Base-by-base conservation (phyloP, 768 basidiomycete species). In the Pleurotus giganteus region DNA sequence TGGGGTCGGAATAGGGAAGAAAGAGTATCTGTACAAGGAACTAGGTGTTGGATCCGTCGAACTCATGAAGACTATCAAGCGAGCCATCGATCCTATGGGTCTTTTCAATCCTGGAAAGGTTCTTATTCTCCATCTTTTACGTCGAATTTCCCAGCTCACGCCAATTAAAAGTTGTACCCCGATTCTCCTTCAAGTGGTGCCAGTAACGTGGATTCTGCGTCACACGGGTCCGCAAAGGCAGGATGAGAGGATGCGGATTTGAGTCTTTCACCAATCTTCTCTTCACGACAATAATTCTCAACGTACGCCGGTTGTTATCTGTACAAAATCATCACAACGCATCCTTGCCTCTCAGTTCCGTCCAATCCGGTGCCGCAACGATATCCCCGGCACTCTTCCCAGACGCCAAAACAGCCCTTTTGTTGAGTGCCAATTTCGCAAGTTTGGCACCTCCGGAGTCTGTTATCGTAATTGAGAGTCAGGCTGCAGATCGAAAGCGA, bases 91-190 rank as follows among this genome's bases (percentile, higher is more conserved):
- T 64, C 92, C 92, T 0, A 66, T 84, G 23, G 81, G 83, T 28
- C 66, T 95, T 39, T 84, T 94, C 59, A 94, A 94, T 65, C 92
- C 92, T 4, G 91, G 89, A 54, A 94, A 94, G 81, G 87, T 84
- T 41, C 39, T 7, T 41, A 6, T n/a, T 12, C 6, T 12, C n/a
- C n/a, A n/a, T 41, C 39, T 6, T 41, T 19, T n/a, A n/a, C n/a
- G n/a, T n/a, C n/a, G n/a, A n/a, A n/a, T n/a, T n/a, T n/a, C n/a
- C n/a, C n/a, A n/a, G n/a, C n/a, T n/a, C n/a, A n/a, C n/a, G n/a
- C n/a, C n/a, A n/a, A n/a, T n/a, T n/a, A n/a, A n/a, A n/a, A 41
- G 39, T n/a, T 41, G 17, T 41, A 41, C 17, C 39, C 39, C 5
- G 39, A 41, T 12, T 41, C 39, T 41, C 39, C 39, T 7, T 17